Percentiles rank a stretch among this genome's conserved stretches.
These are phyloP conservation scores for Acrodontium crateriforme DNA, from an alignment of 2,329 filamentous ascomycete genomes.

Conservation along the genomic window DNA sequence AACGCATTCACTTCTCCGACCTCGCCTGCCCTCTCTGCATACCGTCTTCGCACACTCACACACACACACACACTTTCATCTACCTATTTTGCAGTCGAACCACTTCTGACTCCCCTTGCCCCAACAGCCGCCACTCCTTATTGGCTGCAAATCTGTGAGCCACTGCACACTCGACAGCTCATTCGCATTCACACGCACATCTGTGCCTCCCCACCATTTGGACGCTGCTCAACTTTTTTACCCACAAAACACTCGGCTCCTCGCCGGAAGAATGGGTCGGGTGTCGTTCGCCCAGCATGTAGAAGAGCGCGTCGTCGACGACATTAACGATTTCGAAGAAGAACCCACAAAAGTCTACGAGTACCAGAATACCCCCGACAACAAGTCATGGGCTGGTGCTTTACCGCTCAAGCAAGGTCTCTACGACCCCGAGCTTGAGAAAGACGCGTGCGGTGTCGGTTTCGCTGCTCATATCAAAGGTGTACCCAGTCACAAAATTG, in stretches of 20 bases:
- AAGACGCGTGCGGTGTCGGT: conserved; percentile 98
- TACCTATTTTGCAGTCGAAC: too few relatives aligned
- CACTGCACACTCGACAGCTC: too few relatives aligned
- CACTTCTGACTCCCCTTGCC: too few relatives aligned
- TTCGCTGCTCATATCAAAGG: conserved; percentile 99
- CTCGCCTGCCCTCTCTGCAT: too few relatives aligned
- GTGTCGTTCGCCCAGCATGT: conserved; percentile 39
- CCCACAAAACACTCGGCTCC: conserved; percentile 28
- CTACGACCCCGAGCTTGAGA: conserved; percentile 90
- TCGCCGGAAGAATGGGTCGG: conserved; percentile 41
- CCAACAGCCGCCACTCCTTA: too few relatives aligned
- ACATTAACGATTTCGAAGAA: conserved; percentile 37
- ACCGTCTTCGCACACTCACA: too few relatives aligned
- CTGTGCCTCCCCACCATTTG: too few relatives aligned
- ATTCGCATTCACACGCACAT: too few relatives aligned
- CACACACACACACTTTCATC: too few relatives aligned
- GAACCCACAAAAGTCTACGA: conserved; percentile 55
- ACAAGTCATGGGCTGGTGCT: conserved; percentile 88
- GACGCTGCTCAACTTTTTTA: not conserved
- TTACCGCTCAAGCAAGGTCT: conserved; percentile 97
- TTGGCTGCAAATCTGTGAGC: too few relatives aligned
- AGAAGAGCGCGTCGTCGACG: conserved; percentile 30
- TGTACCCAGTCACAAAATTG: conserved; percentile 92
- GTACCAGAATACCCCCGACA: conserved; percentile 64
- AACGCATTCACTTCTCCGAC: too few relatives aligned